Conservation (phyloP, 495 filamentous ascomycete species). For the Apodospora peruviana region DNA sequence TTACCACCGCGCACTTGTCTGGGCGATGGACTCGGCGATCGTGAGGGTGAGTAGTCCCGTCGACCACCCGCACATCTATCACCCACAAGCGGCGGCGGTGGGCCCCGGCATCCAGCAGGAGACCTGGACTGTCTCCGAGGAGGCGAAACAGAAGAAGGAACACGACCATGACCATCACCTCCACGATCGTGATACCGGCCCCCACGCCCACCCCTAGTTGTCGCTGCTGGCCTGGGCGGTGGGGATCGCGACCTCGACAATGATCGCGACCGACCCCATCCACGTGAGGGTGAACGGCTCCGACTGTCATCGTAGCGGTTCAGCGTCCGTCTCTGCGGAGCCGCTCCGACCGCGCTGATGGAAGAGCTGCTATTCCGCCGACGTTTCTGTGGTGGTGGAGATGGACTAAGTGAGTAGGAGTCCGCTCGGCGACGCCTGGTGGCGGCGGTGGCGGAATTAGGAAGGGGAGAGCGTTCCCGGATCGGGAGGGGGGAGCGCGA, state of each 20-base stretch:
- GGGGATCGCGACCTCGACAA: conserved; percentile 11
- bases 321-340: neutral
- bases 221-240: no score
- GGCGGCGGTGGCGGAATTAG: conserved; percentile 1
- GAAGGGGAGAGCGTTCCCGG: neutral
- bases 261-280: neutral
- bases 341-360: neutral
- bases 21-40: no score
- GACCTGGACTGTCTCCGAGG: neutral
- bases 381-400: conserved; percentile 1
- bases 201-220: neutral
- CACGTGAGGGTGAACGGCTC: neutral
- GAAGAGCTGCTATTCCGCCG: conserved; percentile 1
- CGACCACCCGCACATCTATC: no score
- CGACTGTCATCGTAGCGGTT: neutral
- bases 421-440: conserved; percentile 10
- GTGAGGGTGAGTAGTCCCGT: no score
- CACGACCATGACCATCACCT: neutral
- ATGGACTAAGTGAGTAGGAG: conserved; percentile 14
- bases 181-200: neutral
- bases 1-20: no score
- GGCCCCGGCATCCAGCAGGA: neutral
- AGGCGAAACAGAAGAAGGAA: neutral
- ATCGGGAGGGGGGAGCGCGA: conserved; percentile 10
- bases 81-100: no score